Base-by-base conservation (phyloP, 1,284 basidiomycete species). In the Malassezia obtusa region DNA sequence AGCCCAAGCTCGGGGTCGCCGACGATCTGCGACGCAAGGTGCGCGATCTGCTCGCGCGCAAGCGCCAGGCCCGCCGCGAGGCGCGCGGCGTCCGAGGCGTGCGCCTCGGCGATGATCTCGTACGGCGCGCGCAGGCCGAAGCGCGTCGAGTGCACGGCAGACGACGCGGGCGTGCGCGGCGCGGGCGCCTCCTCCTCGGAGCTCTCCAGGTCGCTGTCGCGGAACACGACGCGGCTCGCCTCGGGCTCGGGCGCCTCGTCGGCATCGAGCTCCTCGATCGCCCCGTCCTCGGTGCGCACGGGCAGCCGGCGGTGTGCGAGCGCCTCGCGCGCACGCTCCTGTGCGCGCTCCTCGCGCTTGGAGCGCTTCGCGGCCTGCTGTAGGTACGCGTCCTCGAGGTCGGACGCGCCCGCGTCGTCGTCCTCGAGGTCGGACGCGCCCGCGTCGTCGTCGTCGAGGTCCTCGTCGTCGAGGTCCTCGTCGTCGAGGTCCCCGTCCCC, bases 1-100 rank as follows among this genome's bases (percentile, higher is more conserved):
- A 73, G 48, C 33, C 63, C 68, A 24, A 68, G 62, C 37, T 71
- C 68, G 15, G 67, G 70, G 22, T 71, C 71, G 45, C 61, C 62
- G 25, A 71, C 53, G 36, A 72, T 60, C 45, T 67, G 62, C 15
- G 64, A 66, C 2, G 70, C 45, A 12, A 73, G 65, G 32, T 57
- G 59, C 22, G 71, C 71, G 57, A 73, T 71, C 55, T 73, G 70
- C 52, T 73, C 71, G 15, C 67, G 55, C n/a, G 71, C 71, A 22
- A 28, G 15, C 14, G 15, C n/a, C 3, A 65, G 46, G 5, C 52
- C 50, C 10, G 58, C 38, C 2, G 58, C 61, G 21, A 46, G 52
- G 10, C 47, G 51, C 9, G 41, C 22, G 4, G 56, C 50, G 26
- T 45, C 24, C 22, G 25, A 21, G 0, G 56, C 30, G 8, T 49